Evolutionary conservation across 768 basidiomycete genomes (phyloP), one percentile per base, ranked within the genome.

Genomic region (Exsudoporus frostii): DNA sequence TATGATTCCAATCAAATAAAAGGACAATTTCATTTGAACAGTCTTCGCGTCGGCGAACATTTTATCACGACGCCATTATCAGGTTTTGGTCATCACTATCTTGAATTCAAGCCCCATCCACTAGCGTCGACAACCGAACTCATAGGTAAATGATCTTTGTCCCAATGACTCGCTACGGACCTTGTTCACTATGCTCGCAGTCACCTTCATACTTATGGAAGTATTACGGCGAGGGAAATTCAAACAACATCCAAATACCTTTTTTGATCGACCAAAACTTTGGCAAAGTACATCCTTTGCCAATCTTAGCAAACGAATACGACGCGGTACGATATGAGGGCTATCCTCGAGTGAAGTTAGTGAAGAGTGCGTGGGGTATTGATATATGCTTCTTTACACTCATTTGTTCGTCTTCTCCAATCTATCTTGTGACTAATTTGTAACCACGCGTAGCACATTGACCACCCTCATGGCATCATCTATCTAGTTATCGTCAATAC

Each of bases 121-220:
- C 68, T 78, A 0, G 79, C 73, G 1, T 71, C 76, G 45, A 75
- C 74, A 37, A 73, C 77, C 9, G 83, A 84, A 62, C 75, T 84
- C 19, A 79, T 84, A 50, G 68, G 81, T 81, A 53, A 48, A 39
- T 48, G 19, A 0, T 9, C 39, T 27, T 0, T 32, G 17, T 38
- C 41, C 32, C 9, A 40, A 42, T 32, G 29, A 27, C 54, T 47
- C 22, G 30, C 45, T 29, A 25, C 11, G 19, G 19, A 33, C 25
- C 43, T 39, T 42, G 53, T 48, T 65, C 37, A 73, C 54, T 20
- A 5, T 6, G 13, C 33, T 14, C 20, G 29, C 52, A 83, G 83
- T 84, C 8, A 82, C 81, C 14, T 84, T 84, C 65, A 71, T 85
- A 33, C 77, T 85, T 68, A 79, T 85, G 75, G 83, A 85, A 63